Evolutionary conservation across 306 rosid species (phyloP).

Genomic region (Carpinus fangiana): DNA sequence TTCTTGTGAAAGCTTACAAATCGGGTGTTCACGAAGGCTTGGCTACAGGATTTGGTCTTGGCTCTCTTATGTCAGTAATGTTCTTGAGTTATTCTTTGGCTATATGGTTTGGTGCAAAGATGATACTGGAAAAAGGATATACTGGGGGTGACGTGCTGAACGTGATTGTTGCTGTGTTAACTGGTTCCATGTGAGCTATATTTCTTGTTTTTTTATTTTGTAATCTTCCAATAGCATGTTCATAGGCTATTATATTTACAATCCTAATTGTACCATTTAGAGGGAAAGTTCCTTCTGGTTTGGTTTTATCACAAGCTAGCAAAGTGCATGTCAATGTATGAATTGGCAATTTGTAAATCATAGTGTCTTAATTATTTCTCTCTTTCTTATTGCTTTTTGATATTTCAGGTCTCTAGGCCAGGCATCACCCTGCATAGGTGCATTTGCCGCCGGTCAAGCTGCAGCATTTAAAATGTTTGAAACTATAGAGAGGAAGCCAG

Average conservation of each 20-base stretch:
- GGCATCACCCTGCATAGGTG: conserved; percentile 54
- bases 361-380: neutral
- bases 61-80: conserved; percentile 40
- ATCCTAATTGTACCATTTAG: neutral
- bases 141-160: conserved; percentile 59
- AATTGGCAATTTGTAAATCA: neutral
- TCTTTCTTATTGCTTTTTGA: neutral
- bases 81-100: conserved; percentile 56
- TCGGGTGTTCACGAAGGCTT: conserved; percentile 67
- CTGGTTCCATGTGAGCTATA: conserved; percentile 64
- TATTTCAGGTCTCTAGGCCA: conserved; percentile 55
- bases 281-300: neutral
- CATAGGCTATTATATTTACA: neutral
- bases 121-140: conserved; percentile 68
- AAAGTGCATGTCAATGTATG: neutral
- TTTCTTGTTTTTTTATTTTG: neutral
- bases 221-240: neutral
- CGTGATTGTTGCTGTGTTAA: conserved; percentile 54
- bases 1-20: conserved; percentile 57
- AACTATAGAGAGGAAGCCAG: conserved; percentile 51
- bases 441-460: conserved; percentile 62
- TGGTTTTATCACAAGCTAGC: neutral
- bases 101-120: conserved; percentile 71
- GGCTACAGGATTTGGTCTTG: conserved; percentile 67
- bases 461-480: conserved; percentile 64